A percentile compares a stretch with the other conserved stretches of the same genome.
Evolutionary conservation across 1,139 yeast genomes (phyloP).

Genomic region (Candida frijolesensis): DNA sequence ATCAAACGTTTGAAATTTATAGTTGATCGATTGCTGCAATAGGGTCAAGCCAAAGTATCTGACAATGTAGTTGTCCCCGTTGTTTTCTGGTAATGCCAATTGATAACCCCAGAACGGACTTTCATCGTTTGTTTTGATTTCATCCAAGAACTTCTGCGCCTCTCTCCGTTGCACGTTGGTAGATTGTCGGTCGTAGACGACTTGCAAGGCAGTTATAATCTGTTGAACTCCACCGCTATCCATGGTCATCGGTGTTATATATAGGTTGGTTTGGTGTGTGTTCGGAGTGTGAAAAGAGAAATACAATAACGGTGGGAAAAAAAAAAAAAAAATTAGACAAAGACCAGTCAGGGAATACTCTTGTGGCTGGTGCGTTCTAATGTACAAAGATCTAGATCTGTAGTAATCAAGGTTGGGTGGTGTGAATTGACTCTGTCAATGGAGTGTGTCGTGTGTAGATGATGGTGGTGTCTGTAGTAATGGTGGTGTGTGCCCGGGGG

Average conservation of each 20-base stretch:
- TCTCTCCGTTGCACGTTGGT: conserved; percentile 63
- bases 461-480: neutral
- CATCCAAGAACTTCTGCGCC: conserved; percentile 75
- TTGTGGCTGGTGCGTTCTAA: neutral
- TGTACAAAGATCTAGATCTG: neutral
- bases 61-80: conserved; percentile 66
- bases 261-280: neutral
- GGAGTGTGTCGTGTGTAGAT: neutral
- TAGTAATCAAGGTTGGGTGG: neutral
- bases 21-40: conserved; percentile 69
- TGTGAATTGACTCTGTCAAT: neutral
- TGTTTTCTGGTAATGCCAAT: conserved; percentile 65
- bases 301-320: neutral
- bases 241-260: conserved; percentile 40
- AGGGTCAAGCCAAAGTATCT: conserved; percentile 89
- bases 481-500: neutral
- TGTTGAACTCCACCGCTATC: conserved; percentile 66
- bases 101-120: conserved; percentile 95
- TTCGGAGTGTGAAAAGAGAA: neutral
- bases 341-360: neutral
- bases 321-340: neutral
- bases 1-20: conserved; percentile 57
- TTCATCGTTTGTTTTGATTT: conserved; percentile 74
- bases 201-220: conserved; percentile 74
- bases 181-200: conserved; percentile 75